Evolutionary conservation across 257 asterid genomes (phyloP).

Genomic region (Paraleonurus japonicus): DNA sequence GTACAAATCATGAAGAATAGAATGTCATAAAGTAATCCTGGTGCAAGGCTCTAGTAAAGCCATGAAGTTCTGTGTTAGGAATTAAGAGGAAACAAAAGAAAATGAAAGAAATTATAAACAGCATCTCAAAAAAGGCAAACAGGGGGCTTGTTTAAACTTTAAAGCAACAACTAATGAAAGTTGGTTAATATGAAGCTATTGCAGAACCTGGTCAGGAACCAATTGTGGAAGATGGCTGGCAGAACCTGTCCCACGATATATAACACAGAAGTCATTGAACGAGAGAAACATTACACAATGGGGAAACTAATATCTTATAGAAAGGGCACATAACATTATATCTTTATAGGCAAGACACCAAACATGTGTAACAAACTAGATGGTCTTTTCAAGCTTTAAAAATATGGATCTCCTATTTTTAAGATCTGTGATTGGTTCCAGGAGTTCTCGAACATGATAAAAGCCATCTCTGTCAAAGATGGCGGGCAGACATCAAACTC

Average conservation of each 20-base stretch:
- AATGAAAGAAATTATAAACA: background rate
- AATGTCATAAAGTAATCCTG: background rate
- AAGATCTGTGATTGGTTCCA: background rate
- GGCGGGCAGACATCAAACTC: too few species aligned
- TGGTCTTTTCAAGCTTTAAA: background rate
- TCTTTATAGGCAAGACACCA: slow-evolving; percentile 21
- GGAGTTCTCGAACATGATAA: background rate
- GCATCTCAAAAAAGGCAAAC: background rate
- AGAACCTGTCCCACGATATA: slow-evolving; percentile 48
- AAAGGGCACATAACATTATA: slow-evolving; percentile 12
- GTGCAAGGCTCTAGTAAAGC: background rate
- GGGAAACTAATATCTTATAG: background rate
- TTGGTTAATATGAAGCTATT: background rate
- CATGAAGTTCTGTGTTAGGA: background rate
- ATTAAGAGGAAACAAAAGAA: background rate
- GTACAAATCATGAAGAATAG: background rate
- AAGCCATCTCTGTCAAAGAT: background rate
- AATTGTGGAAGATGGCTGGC: slow-evolving; percentile 63
- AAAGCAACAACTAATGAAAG: background rate
- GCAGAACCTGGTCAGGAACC: slow-evolving; percentile 77
- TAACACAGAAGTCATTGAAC: slow-evolving; percentile 8
- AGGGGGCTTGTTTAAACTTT: background rate
- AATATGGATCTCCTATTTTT: too few species aligned
- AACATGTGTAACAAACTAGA: background rate
- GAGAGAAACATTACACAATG: background rate